Evolutionary conservation across 345 rosid genomes (phyloP).

Genomic region (Clausena lansium): DNA sequence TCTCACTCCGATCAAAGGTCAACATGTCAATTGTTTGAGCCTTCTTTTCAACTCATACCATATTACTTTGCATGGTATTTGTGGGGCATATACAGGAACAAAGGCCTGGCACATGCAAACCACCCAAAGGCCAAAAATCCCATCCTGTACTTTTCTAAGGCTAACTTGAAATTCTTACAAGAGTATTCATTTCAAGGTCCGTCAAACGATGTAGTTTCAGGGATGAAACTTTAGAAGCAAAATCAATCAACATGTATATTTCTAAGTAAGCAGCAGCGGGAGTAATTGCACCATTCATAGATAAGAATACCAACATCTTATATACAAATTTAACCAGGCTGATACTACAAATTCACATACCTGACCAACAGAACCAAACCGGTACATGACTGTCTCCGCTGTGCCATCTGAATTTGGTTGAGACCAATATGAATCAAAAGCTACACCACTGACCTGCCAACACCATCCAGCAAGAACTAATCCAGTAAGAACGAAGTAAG

Average conservation of each 20-base stretch:
- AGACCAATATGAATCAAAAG: conserved; percentile 96
- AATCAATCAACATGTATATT: conserved; percentile 1
- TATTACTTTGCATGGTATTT: not conserved
- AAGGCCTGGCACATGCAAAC: not conserved
- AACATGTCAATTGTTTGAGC: not conserved
- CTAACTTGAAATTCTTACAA: not conserved
- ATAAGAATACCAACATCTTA: not conserved
- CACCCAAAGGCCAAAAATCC: not conserved
- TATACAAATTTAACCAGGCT: conserved; percentile 6
- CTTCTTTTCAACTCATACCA: conserved; percentile 12
- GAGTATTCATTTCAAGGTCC: not conserved
- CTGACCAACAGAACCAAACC: conserved; percentile 99
- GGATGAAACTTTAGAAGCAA: not conserved
- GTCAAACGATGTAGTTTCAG: not conserved
- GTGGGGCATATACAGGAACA: not conserved
- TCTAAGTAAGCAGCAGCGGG: not conserved
- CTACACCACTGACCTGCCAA: conserved; percentile 97
- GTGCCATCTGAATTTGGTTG: conserved; percentile 83
- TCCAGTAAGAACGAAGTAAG: conserved; percentile 22
- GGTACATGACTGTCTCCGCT: conserved; percentile 82
- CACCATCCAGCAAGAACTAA: conserved; percentile 23
- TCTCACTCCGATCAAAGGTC: not conserved
- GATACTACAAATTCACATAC: conserved; percentile 36
- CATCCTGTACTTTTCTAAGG: not conserved
- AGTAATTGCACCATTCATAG: not conserved